A percentile compares a stretch with the other conserved stretches of the same genome.
Evolutionary conservation across 2,329 filamentous ascomycete species (phyloP).

Genomic region (Elsinoe perseae): DNA sequence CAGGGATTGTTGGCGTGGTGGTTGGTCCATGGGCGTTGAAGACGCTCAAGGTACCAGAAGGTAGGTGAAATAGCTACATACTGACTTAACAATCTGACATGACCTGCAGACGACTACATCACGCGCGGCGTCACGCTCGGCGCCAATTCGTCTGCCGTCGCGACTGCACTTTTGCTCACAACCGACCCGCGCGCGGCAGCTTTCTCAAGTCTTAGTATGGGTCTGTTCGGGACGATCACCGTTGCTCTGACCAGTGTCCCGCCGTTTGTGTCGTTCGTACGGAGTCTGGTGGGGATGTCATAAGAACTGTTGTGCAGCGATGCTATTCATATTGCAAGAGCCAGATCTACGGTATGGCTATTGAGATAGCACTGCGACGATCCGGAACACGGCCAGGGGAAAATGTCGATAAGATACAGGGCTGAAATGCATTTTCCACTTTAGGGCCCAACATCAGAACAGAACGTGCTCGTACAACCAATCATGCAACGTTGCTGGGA

Average conservation of each 20-base stretch:
- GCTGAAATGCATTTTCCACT: slow-evolving; percentile 3
- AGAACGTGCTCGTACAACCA: neutral
- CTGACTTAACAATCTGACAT: neutral
- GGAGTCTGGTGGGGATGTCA: slow-evolving; percentile 39
- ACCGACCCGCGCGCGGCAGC: slow-evolving; percentile 54
- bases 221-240: slow-evolving; percentile 52
- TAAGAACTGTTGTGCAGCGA: neutral
- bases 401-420: too few relatives aligned
- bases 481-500: slow-evolving; percentile 8
- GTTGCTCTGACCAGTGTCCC: slow-evolving; percentile 53
- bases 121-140: slow-evolving; percentile 56
- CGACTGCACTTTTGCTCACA: slow-evolving; percentile 49
- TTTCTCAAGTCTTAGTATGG: slow-evolving; percentile 54
- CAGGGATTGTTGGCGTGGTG: slow-evolving; percentile 52
- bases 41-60: slow-evolving; percentile 47
- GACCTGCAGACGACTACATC: slow-evolving; percentile 50
- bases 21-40: slow-evolving; percentile 45
- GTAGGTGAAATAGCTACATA: slow-evolving; percentile 29
- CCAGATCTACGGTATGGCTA: too few relatives aligned
- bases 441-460: neutral
- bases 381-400: neutral
- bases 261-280: slow-evolving; percentile 42
- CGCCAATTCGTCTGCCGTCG: slow-evolving; percentile 53
- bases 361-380: neutral
- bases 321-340: neutral